Evolutionary conservation across 2,329 filamentous ascomycete genomes (phyloP).

Genomic region (Epichloe baconii): DNA sequence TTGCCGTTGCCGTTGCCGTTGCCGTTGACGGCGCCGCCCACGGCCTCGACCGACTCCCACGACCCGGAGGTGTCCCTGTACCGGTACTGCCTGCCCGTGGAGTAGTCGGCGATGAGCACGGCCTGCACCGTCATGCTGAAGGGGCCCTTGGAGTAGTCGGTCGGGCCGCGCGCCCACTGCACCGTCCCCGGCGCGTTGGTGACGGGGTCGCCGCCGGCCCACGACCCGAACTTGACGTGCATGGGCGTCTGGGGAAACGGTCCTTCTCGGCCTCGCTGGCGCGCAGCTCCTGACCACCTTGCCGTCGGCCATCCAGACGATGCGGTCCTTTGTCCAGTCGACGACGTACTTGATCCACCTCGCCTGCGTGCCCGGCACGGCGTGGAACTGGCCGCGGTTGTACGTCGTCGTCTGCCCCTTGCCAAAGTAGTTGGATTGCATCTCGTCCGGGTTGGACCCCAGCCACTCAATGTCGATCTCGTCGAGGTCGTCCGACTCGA

Average conservation of each 20-base stretch:
- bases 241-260: constrained; percentile 91
- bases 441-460: constrained; percentile 58
- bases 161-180: constrained; percentile 75
- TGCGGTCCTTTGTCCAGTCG: constrained; percentile 78
- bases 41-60: constrained; percentile 70
- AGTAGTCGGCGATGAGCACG: constrained; percentile 76
- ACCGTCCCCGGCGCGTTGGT: constrained; percentile 69
- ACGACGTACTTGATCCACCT: constrained; percentile 76
- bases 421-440: constrained; percentile 97
- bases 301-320: constrained; percentile 78
- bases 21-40: constrained; percentile 65
- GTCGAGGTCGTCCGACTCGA: constrained; percentile 84
- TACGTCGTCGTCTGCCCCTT: constrained; percentile 79
- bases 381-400: constrained; percentile 75
- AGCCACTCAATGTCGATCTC: constrained; percentile 98
- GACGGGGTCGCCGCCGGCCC: constrained; percentile 77
- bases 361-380: constrained; percentile 53
- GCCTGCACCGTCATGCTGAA: constrained; percentile 76
- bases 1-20: constrained; percentile 27
- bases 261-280: constrained; percentile 51
- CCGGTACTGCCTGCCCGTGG: constrained; percentile 71
- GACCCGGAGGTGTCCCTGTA: constrained; percentile 68
- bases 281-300: constrained; percentile 64
- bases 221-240: constrained; percentile 83
- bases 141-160: constrained; percentile 71